Evolutionary conservation across 352 stramenopile genomes (phyloP).

Genomic region (Globisporangium barbulae): DNA sequence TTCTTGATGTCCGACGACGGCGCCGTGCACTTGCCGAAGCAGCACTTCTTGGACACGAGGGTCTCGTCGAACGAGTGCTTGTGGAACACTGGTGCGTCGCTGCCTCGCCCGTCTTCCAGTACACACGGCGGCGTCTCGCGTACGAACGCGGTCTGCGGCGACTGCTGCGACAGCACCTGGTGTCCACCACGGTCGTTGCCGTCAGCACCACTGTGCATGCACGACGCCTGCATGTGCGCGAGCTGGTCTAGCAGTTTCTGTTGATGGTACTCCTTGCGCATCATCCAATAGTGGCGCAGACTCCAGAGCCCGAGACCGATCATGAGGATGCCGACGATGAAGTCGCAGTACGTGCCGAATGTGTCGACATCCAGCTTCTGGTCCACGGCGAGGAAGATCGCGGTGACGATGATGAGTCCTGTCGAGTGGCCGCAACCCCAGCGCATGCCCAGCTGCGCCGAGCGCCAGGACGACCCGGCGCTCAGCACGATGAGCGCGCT

Average conservation of each 20-base stretch:
- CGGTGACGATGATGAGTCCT: conserved; percentile 68
- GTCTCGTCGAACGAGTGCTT: conserved; percentile 34
- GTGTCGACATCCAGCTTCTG: conserved; percentile 36
- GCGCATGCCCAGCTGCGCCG: conserved; percentile 75
- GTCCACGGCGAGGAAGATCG: conserved; percentile 52
- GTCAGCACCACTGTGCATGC: background rate
- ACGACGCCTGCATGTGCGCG: background rate
- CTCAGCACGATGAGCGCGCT: conserved; percentile 83
- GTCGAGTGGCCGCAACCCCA: conserved; percentile 84
- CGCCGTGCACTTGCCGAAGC: conserved; percentile 32
- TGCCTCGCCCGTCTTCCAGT: conserved; percentile 7
- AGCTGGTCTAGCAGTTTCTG: conserved; percentile 15
- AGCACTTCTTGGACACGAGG: conserved; percentile 34
- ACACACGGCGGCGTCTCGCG: background rate
- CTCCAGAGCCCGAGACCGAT: conserved; percentile 43
- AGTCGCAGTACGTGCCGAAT: conserved; percentile 48
- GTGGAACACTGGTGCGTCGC: conserved; percentile 3
- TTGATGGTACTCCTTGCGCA: conserved; percentile 33
- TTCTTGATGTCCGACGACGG: conserved; percentile 50
- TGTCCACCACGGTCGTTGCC: background rate
- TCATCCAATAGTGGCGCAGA: conserved; percentile 34
- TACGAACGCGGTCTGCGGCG: background rate
- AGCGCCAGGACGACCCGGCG: conserved; percentile 62
- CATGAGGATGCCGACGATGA: conserved; percentile 61
- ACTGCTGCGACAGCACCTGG: background rate